Percentiles rank a stretch among this genome's conserved stretches.
Evolutionary conservation across 768 basidiomycete genomes (phyloP).

Genomic region (Sporobolomyces phaffii): DNA sequence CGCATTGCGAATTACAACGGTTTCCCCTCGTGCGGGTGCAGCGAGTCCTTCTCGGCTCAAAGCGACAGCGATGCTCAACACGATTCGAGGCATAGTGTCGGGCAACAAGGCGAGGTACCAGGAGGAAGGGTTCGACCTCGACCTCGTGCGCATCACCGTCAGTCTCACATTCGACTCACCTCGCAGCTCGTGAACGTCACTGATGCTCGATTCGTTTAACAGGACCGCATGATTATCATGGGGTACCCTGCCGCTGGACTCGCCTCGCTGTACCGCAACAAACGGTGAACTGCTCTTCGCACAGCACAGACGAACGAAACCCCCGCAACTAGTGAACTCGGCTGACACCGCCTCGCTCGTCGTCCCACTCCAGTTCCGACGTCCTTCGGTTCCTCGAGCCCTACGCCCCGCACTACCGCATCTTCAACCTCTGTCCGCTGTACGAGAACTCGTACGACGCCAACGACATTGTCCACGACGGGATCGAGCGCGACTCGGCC

Average conservation of each 20-base stretch:
- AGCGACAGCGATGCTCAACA: slow-evolving; percentile 69
- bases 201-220: not conserved
- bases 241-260: slow-evolving; percentile 77
- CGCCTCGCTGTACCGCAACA: slow-evolving; percentile 74
- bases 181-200: not conserved
- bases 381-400: slow-evolving; percentile 68
- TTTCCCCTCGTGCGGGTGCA: too few relatives aligned
- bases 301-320: too few relatives aligned
- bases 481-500: slow-evolving; percentile 44
- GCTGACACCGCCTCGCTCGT: not conserved
- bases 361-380: slow-evolving; percentile 54
- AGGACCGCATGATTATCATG: slow-evolving; percentile 44
- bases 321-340: too few relatives aligned
- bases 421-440: slow-evolving; percentile 64
- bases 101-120: slow-evolving; percentile 71
- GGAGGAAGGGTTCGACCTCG: slow-evolving; percentile 65
- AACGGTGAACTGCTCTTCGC: slow-evolving; percentile 6
- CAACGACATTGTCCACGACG: slow-evolving; percentile 53
- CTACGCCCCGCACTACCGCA: slow-evolving; percentile 72
- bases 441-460: slow-evolving; percentile 71
- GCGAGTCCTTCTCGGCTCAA: too few relatives aligned
- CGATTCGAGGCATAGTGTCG: slow-evolving; percentile 68
- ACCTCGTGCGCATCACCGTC: slow-evolving; percentile 60
- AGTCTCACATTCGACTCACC: too few relatives aligned
- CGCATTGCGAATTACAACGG: too few relatives aligned